Conservation (phyloP, 1,284 basidiomycete species). For the Apiotrichum veenhuisii region DNA sequence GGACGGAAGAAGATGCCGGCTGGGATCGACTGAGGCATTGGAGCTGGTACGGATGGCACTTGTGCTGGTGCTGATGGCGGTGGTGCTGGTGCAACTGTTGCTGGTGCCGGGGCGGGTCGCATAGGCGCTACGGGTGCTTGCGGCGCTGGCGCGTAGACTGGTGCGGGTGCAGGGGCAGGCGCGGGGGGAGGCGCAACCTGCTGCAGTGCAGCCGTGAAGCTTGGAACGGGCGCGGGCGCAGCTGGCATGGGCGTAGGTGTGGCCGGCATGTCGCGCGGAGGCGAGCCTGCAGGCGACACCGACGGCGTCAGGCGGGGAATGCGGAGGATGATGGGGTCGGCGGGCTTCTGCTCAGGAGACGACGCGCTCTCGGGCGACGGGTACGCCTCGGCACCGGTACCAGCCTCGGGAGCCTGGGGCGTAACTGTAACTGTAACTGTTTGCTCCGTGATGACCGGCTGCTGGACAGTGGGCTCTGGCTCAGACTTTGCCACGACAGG, state of each 20-base stretch:
- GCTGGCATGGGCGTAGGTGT: not conserved
- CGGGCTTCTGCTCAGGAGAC: not conserved
- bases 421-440: not conserved
- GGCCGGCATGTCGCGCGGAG: not conserved
- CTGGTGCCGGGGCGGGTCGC: no score
- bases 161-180: not conserved
- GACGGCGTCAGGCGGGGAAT: conserved; percentile 11
- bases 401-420: not conserved
- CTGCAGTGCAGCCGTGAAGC: not conserved
- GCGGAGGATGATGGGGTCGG: conserved; percentile 8
- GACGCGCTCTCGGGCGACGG: not conserved
- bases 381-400: not conserved
- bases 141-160: not conserved
- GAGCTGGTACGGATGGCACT: no score
- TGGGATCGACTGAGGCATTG: not conserved
- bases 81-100: not conserved
- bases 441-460: not conserved
- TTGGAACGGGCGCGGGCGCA: not conserved
- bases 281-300: not conserved
- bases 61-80: no score
- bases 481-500: not conserved
- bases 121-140: not conserved
- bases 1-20: conserved; percentile 2
- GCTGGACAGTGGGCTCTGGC: not conserved
- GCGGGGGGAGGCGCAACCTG: not conserved